A percentile compares a stretch with the other conserved stretches of the same genome.
Conservation (phyloP, 2,329 filamentous ascomycete species). For the Colletotrichum falcatum region DNA sequence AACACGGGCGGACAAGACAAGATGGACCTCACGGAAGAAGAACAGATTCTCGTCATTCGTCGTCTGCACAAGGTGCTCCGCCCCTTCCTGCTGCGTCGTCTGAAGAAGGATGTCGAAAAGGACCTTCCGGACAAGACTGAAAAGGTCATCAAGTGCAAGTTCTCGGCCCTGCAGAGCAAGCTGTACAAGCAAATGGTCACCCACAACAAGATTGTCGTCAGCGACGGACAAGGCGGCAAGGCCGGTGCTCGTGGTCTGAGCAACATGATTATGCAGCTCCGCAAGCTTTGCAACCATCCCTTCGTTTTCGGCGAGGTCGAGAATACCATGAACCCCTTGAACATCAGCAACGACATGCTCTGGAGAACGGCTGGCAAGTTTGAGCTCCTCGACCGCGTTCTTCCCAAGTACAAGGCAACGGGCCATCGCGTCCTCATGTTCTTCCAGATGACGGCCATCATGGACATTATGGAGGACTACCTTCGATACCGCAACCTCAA, state of each 20-base stretch:
- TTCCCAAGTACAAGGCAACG: slow-evolving; percentile 92
- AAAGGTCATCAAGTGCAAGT: slow-evolving; percentile 99
- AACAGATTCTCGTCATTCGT: slow-evolving; percentile 96
- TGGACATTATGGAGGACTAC: slow-evolving; percentile 99
- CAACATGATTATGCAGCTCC: slow-evolving; percentile 99
- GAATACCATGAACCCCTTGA: slow-evolving; percentile 94
- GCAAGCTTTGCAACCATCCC: slow-evolving; percentile 98
- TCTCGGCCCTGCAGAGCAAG: slow-evolving; percentile 92
- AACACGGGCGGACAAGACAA: slow-evolving; percentile 98
- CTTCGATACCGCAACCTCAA: slow-evolving; percentile 84
- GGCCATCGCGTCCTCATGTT: slow-evolving; percentile 99
- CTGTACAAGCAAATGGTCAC: slow-evolving; percentile 98
- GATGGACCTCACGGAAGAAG: slow-evolving; percentile 99
- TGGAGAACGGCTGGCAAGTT: slow-evolving; percentile 99
- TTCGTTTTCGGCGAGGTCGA: slow-evolving; percentile 99
- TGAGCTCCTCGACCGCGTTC: slow-evolving; percentile 88
- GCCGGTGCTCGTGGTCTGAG: slow-evolving; percentile 92
- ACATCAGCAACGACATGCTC: slow-evolving; percentile 88
- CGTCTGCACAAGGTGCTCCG: slow-evolving; percentile 97
- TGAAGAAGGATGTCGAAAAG: slow-evolving; percentile 99
- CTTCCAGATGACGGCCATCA: slow-evolving; percentile 99
- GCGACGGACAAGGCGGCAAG: slow-evolving; percentile 95
- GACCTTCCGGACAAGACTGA: slow-evolving; percentile 99
- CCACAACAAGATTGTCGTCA: slow-evolving; percentile 93
- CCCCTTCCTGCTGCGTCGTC: slow-evolving; percentile 95